phyloP scores from a whole-genome alignment of 257 asterid genomes.

The Fraxinus pennsylvanica region DNA sequence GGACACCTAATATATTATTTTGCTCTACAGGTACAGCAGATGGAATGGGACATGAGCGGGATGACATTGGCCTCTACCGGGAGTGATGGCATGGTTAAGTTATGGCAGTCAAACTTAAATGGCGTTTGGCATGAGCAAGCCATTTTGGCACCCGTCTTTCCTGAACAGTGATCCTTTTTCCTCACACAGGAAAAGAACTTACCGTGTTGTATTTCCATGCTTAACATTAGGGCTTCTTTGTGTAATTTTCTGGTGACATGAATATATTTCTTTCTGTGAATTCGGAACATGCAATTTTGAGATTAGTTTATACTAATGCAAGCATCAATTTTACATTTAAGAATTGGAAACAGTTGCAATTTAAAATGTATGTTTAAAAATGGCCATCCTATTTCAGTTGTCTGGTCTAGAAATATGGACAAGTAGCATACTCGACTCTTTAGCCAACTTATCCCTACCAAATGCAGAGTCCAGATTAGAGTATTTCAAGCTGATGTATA shows the following conservation, averaged over 20 bases:
- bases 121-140: slow-evolving; percentile 88
- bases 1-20: not conserved
- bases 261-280: not conserved
- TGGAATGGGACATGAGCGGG: slow-evolving; percentile 99
- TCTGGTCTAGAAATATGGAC: not conserved
- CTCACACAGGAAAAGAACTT: too few relatives aligned
- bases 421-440: not conserved
- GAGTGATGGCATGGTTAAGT: slow-evolving; percentile 66
- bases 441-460: slow-evolving; percentile 21
- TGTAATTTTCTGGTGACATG: not conserved
- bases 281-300: not conserved
- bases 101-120: slow-evolving; percentile 83
- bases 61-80: slow-evolving; percentile 90
- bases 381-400: not conserved
- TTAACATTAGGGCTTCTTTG: not conserved
- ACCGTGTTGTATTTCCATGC: not conserved
- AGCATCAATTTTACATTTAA: not conserved
- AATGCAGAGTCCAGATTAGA: slow-evolving; percentile 27
- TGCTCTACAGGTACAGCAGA: slow-evolving; percentile 66
- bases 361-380: not conserved
- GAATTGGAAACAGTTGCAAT: not conserved
- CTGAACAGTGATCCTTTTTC: not conserved
- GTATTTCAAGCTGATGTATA: slow-evolving; percentile 37
- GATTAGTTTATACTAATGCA: not conserved
- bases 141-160: slow-evolving; percentile 32